Evolutionary conservation across 1,284 basidiomycete species (phyloP).

Genomic region (Ustilago vetiveriae): DNA sequence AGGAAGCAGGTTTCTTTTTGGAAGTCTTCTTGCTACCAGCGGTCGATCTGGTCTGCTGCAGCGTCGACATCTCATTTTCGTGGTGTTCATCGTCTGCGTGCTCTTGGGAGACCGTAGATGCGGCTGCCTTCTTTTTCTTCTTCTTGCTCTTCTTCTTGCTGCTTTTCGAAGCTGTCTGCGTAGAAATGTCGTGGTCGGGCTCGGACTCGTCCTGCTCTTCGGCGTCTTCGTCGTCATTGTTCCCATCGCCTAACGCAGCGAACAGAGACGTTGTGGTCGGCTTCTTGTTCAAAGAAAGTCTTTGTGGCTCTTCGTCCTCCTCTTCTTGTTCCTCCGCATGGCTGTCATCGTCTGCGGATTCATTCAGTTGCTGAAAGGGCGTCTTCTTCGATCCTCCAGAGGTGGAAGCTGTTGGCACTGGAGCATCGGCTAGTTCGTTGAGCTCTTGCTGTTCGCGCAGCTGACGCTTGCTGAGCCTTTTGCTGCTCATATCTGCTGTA

Average conservation of each 20-base stretch:
- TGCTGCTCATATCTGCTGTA: conserved; percentile 40
- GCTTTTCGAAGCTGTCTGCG: conserved; percentile 14
- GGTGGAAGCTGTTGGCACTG: conserved; percentile 12
- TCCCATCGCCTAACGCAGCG: conserved; percentile 47
- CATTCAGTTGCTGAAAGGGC: conserved; percentile 21
- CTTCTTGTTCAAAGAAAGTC: not conserved
- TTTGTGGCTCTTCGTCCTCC: not conserved
- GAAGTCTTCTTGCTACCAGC: conserved; percentile 15
- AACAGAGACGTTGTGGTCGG: conserved; percentile 33
- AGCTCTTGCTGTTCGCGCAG: conserved; percentile 62
- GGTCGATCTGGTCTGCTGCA: conserved; percentile 15
- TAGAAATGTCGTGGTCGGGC: conserved; percentile 33
- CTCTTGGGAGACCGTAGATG: conserved; percentile 2
- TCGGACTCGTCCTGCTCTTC: conserved; percentile 30
- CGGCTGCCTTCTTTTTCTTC: conserved; percentile 61
- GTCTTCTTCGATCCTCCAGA: conserved; percentile 9
- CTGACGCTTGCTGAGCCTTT: conserved; percentile 61
- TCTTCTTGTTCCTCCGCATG: conserved; percentile 12
- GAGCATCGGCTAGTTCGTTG: conserved; percentile 40
- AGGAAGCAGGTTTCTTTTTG: conserved; percentile 23
- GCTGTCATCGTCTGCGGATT: conserved; percentile 12
- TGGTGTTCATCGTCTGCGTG: not conserved
- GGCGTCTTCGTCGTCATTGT: conserved; percentile 14
- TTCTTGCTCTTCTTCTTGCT: conserved; percentile 57
- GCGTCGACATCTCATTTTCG: not conserved